A percentile compares a stretch with the other conserved stretches of the same genome.
These are phyloP conservation scores for Ustulina deusta DNA, from an alignment of 2,329 filamentous ascomycete species.

Conservation along the genomic window DNA sequence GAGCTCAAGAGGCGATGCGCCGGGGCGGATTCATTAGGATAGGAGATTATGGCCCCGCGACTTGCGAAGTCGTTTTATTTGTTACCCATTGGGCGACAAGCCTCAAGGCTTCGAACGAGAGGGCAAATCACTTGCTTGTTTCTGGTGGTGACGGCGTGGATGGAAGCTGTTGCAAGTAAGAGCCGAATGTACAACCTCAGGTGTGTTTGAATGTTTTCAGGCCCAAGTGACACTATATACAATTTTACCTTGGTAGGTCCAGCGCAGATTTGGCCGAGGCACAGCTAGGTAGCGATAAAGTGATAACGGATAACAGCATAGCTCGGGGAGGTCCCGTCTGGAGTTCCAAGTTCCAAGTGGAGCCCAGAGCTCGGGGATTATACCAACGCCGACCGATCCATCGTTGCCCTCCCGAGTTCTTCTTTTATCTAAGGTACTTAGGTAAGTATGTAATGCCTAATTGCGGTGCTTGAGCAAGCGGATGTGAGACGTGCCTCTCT, in stretches of 20 bases:
- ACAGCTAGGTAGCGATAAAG: neutral
- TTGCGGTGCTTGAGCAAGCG: neutral
- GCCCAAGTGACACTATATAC: constrained; percentile 3
- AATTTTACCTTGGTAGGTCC: neutral
- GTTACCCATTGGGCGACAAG: constrained; percentile 37
- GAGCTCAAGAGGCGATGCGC: constrained; percentile 37
- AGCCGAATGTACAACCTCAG: constrained; percentile 5
- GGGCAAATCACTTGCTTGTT: neutral
- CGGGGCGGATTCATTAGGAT: constrained; percentile 38
- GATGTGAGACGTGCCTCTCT: neutral
- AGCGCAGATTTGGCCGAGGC: constrained; percentile 7
- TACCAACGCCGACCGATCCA: no score
- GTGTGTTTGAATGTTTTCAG: neutral
- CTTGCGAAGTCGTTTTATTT: constrained; percentile 28
- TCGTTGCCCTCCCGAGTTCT: no score
- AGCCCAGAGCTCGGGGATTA: neutral
- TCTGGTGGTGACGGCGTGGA: neutral
- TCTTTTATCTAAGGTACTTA: no score
- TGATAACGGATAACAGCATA: neutral
- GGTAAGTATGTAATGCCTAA: neutral
- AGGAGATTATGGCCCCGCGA: constrained; percentile 41
- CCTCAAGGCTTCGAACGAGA: constrained; percentile 1
- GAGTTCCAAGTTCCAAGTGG: no score
- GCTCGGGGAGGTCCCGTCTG: neutral
- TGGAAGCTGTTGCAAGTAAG: constrained; percentile 8